These are phyloP conservation scores for Gynostemma pentaphyllum DNA, from an alignment of 306 rosid species.

Conservation along the genomic window DNA sequence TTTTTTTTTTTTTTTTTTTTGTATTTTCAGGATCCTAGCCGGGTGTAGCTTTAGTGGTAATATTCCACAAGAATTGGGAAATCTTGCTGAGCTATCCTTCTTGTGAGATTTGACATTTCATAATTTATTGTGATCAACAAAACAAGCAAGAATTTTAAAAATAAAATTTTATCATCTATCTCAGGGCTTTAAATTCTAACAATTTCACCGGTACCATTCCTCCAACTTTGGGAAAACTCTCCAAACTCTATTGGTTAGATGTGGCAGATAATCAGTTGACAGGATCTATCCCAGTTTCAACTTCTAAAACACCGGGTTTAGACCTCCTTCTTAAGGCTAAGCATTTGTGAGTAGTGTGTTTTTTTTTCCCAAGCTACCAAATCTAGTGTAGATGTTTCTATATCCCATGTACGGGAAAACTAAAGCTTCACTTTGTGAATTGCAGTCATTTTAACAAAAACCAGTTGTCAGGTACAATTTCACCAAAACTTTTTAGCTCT, in stretches of 20 bases:
- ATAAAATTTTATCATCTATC: neutral
- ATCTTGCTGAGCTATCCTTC: conserved; percentile 61
- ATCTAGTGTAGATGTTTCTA: neutral
- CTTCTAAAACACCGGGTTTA: conserved; percentile 44
- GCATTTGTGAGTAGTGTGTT: conserved; percentile 85
- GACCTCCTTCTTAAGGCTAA: conserved; percentile 68
- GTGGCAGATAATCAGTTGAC: conserved; percentile 64
- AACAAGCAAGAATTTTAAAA: neutral
- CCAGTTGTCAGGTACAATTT: conserved; percentile 69
- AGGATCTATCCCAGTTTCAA: conserved; percentile 69
- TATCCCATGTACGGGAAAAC: neutral
- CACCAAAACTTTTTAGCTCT: conserved; percentile 54
- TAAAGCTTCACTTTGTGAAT: conserved; percentile 3
- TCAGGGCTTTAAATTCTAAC: conserved; percentile 87
- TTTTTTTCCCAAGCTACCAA: neutral
- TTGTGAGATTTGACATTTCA: conserved; percentile 40
- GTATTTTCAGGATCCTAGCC: conserved; percentile 64
- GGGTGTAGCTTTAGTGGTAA: conserved; percentile 78
- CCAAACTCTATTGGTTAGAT: conserved; percentile 85
- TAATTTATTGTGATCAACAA: neutral
- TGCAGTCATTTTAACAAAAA: conserved; percentile 97
- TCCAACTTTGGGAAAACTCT: conserved; percentile 73
- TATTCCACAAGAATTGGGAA: conserved; percentile 72
- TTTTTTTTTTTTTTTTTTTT: conserved; percentile 4
- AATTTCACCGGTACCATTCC: conserved; percentile 72